Conservation (phyloP, 805 yeast species). For the Starmerella apis region DNA sequence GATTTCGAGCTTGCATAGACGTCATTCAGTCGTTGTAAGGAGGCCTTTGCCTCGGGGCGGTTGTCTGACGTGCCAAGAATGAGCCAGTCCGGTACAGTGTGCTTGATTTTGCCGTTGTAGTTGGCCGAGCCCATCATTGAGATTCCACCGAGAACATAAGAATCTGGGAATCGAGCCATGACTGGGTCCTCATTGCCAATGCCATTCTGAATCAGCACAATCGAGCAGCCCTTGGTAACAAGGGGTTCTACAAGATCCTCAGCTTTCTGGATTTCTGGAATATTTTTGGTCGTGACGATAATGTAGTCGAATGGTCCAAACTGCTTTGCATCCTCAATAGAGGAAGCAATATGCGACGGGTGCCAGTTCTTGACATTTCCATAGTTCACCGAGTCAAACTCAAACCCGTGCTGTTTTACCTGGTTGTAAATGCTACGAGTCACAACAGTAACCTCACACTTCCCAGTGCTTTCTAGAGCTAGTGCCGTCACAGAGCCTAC, state of each 20-base stretch:
- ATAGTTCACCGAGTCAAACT: conserved; percentile 51
- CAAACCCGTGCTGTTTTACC: conserved; percentile 45
- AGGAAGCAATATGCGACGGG: conserved; percentile 36
- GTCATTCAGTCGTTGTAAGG: conserved; percentile 38
- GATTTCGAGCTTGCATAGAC: conserved; percentile 40
- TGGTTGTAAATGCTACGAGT: conserved; percentile 54
- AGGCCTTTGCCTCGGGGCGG: conserved; percentile 27
- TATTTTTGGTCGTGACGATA: conserved; percentile 51
- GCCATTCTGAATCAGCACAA: conserved; percentile 58
- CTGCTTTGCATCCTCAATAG: conserved; percentile 40
- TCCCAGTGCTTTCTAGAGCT: conserved; percentile 42
- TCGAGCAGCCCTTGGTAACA: conserved; percentile 40
- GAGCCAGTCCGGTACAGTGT: conserved; percentile 43
- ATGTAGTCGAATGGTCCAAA: conserved; percentile 44
- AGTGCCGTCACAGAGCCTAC: conserved; percentile 73
- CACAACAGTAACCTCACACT: conserved; percentile 48
- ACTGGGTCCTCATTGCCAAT: conserved; percentile 52
- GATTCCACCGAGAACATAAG: conserved; percentile 50
- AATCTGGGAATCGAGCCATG: conserved; percentile 41
- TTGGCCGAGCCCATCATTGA: conserved; percentile 54
- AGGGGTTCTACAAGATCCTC: conserved; percentile 45
- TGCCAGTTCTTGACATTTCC: conserved; percentile 46
- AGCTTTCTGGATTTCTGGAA: conserved; percentile 50
- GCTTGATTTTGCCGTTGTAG: conserved; percentile 40
- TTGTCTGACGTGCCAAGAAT: conserved; percentile 45